Base-by-base conservation (phyloP, 1,284 basidiomycete species). In the Ustilago curta region DNA sequence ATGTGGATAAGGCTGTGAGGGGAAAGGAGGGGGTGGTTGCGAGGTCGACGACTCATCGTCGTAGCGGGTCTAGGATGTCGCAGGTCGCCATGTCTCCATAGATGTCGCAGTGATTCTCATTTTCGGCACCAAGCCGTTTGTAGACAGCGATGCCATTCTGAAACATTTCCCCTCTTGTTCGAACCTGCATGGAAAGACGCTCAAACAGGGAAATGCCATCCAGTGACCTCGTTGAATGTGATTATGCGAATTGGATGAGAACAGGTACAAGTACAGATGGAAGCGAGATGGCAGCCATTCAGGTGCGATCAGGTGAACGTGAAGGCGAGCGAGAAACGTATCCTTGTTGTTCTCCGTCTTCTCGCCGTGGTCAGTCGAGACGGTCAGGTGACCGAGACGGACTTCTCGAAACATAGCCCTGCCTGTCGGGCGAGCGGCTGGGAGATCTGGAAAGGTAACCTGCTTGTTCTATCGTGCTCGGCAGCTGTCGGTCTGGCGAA, bases 231-330 rank as follows among this genome's bases (percentile, higher is more conserved):
- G 16, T n/a, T 8, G 19, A n/a, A n/a, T 43, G 14, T 21, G 35
- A 29, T 29, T 21, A 35, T 14, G 12, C 27, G 50, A 12, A 31
- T n/a, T 21, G 7, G 8, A 21, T 42, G 51, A 9, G n/a, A n/a
- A 4, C n/a, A 14, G 21, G 12, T 61, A 61, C 44, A 54, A 61
- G 21, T 61, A 59, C 57, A 59, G 27, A 35, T n/a, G 51, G 21
- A 27, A 21, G 21, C 19, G 31, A 47, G 16, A 19, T 25, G 32
- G 31, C 31, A 8, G 32, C 19, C 4, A 23, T 12, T n/a, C 18
- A 61, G 42, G 48, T 19, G 57, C 66, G 78, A 71, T 61, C 74
- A 49, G 45, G 78, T 49, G 52, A 74, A 21, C 70, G 74, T 3
- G 85, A 59, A 35, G 57, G 57, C 4, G 52, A 51, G 19, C 64